Conservation (phyloP, 306 rosid genomes). For the Rosa persica region DNA sequence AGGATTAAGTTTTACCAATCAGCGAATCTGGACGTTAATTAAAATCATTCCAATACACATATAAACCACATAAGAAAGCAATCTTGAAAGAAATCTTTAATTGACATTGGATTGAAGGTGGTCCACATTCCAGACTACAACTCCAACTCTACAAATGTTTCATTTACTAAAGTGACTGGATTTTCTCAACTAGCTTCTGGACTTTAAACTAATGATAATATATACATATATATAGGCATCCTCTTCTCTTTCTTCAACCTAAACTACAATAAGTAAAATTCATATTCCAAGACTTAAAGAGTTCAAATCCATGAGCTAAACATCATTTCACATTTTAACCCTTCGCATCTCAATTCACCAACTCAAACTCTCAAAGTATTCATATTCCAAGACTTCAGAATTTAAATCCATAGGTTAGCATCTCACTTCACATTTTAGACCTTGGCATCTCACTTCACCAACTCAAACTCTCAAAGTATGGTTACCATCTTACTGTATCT, state of each 20-base stretch:
- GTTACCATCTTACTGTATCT: neutral
- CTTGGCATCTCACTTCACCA: neutral
- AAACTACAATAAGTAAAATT: neutral
- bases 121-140: slow-evolving; percentile 2
- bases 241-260: neutral
- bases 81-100: neutral
- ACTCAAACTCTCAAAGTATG: neutral
- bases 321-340: neutral
- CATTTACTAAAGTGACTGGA: neutral
- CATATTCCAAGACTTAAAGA: neutral
- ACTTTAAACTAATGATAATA: neutral
- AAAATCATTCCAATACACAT: neutral
- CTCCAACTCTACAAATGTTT: neutral
- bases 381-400: neutral
- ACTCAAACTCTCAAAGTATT: neutral
- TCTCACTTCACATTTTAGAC: neutral
- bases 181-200: neutral
- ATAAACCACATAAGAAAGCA: neutral
- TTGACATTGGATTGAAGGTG: neutral
- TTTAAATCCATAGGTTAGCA: neutral
- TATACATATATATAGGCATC: neutral
- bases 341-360: neutral
- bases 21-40: neutral
- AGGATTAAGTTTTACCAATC: neutral
- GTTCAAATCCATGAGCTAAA: neutral